These are phyloP conservation scores for Rhizoclosmatium globosum DNA, from an alignment of 192 early-diverging fungal species.

Conservation along the genomic window DNA sequence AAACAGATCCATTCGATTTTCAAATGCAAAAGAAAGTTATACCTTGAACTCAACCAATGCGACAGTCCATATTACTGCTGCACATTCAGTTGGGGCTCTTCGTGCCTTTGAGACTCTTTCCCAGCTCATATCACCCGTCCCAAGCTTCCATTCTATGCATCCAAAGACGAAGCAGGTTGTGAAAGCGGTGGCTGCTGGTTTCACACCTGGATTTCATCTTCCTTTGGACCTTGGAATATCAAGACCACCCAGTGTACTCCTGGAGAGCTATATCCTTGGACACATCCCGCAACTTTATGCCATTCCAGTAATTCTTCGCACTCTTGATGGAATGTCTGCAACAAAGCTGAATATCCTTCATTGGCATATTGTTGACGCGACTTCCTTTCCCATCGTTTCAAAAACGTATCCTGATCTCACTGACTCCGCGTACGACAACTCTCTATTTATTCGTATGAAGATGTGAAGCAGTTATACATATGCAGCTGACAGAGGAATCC, in stretches of 20 bases:
- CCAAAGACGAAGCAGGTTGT: conserved; percentile 69
- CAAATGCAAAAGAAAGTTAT: conserved; percentile 23
- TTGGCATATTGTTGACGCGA: conserved; percentile 54
- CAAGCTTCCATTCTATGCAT: neutral
- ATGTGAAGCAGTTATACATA: conserved; percentile 79
- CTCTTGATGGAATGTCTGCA: conserved; percentile 35
- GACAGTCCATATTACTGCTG: conserved; percentile 53
- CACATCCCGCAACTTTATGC: conserved; percentile 46
- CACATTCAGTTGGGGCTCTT: conserved; percentile 72
- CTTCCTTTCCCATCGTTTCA: conserved; percentile 11
- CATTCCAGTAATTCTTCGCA: conserved; percentile 36
- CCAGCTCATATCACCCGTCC: conserved; percentile 61
- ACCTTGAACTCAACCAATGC: neutral
- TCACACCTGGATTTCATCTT: conserved; percentile 14
- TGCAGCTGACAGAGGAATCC: conserved; percentile 74
- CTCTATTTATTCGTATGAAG: conserved; percentile 75
- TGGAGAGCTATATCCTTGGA: conserved; percentile 47
- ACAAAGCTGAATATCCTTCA: conserved; percentile 39
- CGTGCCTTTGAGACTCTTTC: conserved; percentile 76
- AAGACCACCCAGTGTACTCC: conserved; percentile 17
- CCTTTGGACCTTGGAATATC: conserved; percentile 8
- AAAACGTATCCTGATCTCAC: conserved; percentile 6
- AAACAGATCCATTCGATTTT: conserved; percentile 41
- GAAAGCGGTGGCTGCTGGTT: neutral
- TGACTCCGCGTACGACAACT: conserved; percentile 10